Evolutionary conservation across 768 basidiomycete species (phyloP).

Genomic region (Boletus fagicola): DNA sequence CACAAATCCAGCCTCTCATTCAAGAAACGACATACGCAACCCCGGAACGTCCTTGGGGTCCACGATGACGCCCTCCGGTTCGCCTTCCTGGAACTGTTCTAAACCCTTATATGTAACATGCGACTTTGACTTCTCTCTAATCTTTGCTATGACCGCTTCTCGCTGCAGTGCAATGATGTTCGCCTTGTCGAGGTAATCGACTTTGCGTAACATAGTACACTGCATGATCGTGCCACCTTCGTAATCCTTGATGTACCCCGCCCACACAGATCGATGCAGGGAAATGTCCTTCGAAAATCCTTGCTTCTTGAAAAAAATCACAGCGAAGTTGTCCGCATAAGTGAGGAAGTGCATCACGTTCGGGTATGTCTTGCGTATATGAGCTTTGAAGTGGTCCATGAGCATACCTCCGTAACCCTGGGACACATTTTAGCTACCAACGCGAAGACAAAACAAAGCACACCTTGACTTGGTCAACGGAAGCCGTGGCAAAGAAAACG

Average conservation of each 20-base stretch:
- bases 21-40: constrained; percentile 52
- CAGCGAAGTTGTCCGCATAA: constrained; percentile 98
- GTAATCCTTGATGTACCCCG: constrained; percentile 99
- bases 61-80: constrained; percentile 47
- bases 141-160: constrained; percentile 86
- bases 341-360: constrained; percentile 94
- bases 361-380: constrained; percentile 80
- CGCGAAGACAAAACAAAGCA: constrained; percentile 11
- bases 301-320: constrained; percentile 99
- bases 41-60: constrained; percentile 86
- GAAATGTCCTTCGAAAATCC: constrained; percentile 98
- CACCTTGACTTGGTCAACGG: constrained; percentile 97
- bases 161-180: constrained; percentile 77
- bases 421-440: neutral
- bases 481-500: constrained; percentile 97
- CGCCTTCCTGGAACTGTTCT: constrained; percentile 66
- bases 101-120: constrained; percentile 83
- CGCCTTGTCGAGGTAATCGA: constrained; percentile 83
- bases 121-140: constrained; percentile 81
- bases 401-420: constrained; percentile 98
- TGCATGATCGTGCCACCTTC: constrained; percentile 99
- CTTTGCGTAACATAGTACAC: constrained; percentile 90
- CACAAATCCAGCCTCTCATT: neutral
- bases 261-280: constrained; percentile 89
- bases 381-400: constrained; percentile 97